Evolutionary conservation across 805 yeast species (phyloP).

Genomic region (Pachysolen tannophilus): DNA sequence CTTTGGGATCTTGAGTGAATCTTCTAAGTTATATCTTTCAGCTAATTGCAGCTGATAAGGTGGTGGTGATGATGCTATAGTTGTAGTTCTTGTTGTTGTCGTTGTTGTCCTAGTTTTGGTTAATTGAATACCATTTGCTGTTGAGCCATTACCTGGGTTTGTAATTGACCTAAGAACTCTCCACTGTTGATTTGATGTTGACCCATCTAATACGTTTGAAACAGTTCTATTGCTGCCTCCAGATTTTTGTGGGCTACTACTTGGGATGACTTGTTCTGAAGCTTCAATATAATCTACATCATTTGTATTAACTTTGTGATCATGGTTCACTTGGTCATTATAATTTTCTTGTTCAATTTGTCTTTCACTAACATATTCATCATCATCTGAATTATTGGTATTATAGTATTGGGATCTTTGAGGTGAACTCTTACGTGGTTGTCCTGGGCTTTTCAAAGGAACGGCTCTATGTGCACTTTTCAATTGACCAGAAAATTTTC

Average conservation of each 20-base stretch:
- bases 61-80: slow-evolving; percentile 21
- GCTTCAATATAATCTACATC: slow-evolving; percentile 35
- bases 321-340: too few relatives aligned
- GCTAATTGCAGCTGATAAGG: slow-evolving; percentile 10
- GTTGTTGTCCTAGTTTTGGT: slow-evolving; percentile 42
- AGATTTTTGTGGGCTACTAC: slow-evolving; percentile 11
- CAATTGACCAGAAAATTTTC: slow-evolving; percentile 60
- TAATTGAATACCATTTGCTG: slow-evolving; percentile 27
- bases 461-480: slow-evolving; percentile 69
- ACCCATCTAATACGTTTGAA: slow-evolving; percentile 6
- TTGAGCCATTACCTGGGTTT: slow-evolving; percentile 8
- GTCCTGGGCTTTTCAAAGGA: slow-evolving; percentile 93
- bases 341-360: slow-evolving; percentile 12
- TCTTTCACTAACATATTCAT: slow-evolving; percentile 18
- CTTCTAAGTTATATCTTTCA: slow-evolving; percentile 9
- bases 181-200: slow-evolving; percentile 21
- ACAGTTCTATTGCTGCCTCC: slow-evolving; percentile 13
- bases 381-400: slow-evolving; percentile 29
- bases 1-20: slow-evolving; percentile 18
- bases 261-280: too few relatives aligned
- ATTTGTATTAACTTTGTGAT: slow-evolving; percentile 29
- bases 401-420: slow-evolving; percentile 19
- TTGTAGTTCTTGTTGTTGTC: slow-evolving; percentile 30
- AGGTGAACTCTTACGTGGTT: slow-evolving; percentile 69
- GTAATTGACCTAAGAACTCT: slow-evolving; percentile 28